Base-by-base conservation (phyloP, 305 asterid species). In the Galium porrigens region DNA sequence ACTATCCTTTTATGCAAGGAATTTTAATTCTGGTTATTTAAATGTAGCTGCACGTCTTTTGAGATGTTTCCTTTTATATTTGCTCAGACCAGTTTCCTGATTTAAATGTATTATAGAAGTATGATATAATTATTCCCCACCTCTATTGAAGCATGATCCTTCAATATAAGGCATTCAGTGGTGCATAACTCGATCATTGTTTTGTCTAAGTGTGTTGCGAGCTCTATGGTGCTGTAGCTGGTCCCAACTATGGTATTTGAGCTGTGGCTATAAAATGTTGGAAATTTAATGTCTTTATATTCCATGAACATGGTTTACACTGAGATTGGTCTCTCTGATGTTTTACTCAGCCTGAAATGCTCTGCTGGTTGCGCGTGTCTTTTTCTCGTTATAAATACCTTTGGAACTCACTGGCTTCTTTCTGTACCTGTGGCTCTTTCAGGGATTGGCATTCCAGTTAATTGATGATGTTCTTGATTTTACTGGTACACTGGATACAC, bases 381-480 rank as follows among this genome's bases (percentile, higher is more conserved):
- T 51, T 51, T 25, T 69, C 42, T 52, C 29, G 22, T 44, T 48
- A 18, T 36, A 25, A 15, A 9, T 37, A 61, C 25, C 63, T 56
- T 41, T 5, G 27, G 39, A 54, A 25, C 62, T 32, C 52, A 66
- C 15, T 17, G 60, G 39, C 12, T 32, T 58, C 37, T 58, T 34
- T 33, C 14, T 59, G 48, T 17, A 59, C 20, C 30, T 53, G 52
- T 67, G 55, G 34, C 53, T 48, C 25, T 61, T 41, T 56, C 84
- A 92, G 96, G 99, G 99, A 55, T 74, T 92, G 82, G 96, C 99
- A 49, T 92, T 77, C 82, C 99, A 92, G 74, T 80, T 92, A 66
- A 87, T 92, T 59, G 95, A 92, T 58, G 99, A 89, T 66, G 90
- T 89, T 39, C 95, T 92, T n/a, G 99, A 92, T 77, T 92, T 92